phyloP scores from a whole-genome alignment of 75 land plant genomes.

The Pinus albicaulis region DNA sequence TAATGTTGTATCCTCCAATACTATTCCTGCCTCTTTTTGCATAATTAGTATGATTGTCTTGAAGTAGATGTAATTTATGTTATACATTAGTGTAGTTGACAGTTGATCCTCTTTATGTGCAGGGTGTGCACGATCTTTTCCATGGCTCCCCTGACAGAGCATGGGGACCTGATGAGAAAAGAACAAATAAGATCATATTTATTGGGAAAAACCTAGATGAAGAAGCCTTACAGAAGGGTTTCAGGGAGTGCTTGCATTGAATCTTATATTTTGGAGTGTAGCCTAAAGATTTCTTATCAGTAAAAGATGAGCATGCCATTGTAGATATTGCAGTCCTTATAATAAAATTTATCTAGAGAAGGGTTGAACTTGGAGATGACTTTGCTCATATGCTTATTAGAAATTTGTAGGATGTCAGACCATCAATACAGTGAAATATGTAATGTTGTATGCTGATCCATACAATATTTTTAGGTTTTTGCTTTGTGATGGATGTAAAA shows the following conservation, averaged over 20 bases:
- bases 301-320: background rate
- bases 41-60: too few species aligned
- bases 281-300: background rate
- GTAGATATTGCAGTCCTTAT: background rate
- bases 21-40: too few species aligned
- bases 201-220: constrained; percentile 89
- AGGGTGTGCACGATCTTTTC: constrained; percentile 97
- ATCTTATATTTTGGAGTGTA: background rate
- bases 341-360: background rate
- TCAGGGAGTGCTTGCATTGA: constrained; percentile 70
- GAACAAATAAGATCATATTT: constrained; percentile 90
- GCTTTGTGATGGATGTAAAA: too few species aligned
- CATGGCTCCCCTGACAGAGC: constrained; percentile 87
- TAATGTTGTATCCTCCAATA: too few species aligned
- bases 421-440: background rate
- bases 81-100: too few species aligned
- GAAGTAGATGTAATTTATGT: too few species aligned
- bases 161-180: constrained; percentile 85
- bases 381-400: background rate
- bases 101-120: background rate
- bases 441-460: background rate
- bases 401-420: constrained; percentile 1
- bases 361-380: background rate
- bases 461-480: too few species aligned
- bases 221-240: constrained; percentile 64